These are phyloP conservation scores for Russula sp. DNA, from an alignment of 768 basidiomycete species.

Conservation along the genomic window DNA sequence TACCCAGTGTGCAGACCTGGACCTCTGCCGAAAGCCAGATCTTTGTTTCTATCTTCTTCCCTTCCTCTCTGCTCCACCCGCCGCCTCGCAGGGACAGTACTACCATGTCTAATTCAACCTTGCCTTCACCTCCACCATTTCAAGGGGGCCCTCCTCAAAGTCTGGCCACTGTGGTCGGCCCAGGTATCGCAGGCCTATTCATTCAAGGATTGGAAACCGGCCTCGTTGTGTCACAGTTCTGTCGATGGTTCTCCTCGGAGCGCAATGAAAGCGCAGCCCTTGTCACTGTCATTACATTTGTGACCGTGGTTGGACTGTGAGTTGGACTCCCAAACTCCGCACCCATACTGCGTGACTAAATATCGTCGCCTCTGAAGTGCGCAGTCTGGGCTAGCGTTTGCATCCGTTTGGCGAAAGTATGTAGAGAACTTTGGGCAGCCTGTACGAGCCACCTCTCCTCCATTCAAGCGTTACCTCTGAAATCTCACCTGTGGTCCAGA, in stretches of 20 bases:
- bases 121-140: background rate
- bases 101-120: background rate
- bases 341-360: background rate
- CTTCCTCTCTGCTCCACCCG: background rate
- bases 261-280: background rate
- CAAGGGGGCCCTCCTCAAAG: background rate
- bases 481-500: background rate
- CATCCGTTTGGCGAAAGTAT: background rate
- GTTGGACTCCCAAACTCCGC: background rate
- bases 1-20: background rate
- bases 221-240: conserved; percentile 8
- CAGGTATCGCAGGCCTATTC: conserved; percentile 1
- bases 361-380: background rate
- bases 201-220: conserved; percentile 1
- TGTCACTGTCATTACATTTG: background rate
- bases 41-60: background rate
- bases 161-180: background rate
- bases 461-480: background rate
- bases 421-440: background rate
- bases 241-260: conserved; percentile 3
- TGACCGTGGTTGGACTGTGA: conserved; percentile 9
- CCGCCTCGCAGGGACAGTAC: background rate
- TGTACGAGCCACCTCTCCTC: background rate
- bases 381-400: conserved; percentile 2
- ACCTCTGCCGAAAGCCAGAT: background rate